Base-by-base conservation (phyloP, 1,284 basidiomycete genomes). In the Naganishia cerealis region DNA sequence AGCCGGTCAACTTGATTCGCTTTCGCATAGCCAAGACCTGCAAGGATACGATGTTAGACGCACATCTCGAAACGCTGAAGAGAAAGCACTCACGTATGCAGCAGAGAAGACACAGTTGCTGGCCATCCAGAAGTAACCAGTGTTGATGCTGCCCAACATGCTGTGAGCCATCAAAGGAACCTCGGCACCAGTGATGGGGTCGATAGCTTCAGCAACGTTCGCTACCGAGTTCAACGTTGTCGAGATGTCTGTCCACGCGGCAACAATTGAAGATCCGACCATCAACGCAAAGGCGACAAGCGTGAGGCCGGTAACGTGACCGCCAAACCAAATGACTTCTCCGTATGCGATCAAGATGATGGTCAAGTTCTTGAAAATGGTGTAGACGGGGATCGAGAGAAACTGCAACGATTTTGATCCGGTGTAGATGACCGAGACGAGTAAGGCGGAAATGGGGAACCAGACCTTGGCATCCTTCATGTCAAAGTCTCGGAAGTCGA, bases 331-430 rank as follows among this genome's bases (percentile, higher is more conserved):
- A 70, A 98, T 81, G 9, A 96, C 91, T 82, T 99, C 96, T 48
- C 96, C 96, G 78, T 99, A 98, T 5, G 96, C 94, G 76, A 99
- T 99, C 43, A 99, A 86, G 73, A 99, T 98, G 76, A 99, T 99
- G 36, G 96, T 97, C 74, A 99, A 79, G 79, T 99, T 99, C 83
- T 99, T 99, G 87, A 99, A 99, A 73, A 99, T 99, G 3, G 96
- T 94, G 81, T 94, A 94, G 36, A 95, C 88, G 0, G 93, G 93
- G 79, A 97, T 95, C 71, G 87, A 90, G 58, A 97, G 84, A 81
- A 87, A 92, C 91, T 95, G 94, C 91, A 99, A 84, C 76, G 92
- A 94, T 82, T 99, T 99, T 55, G 92, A 95, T 9, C 96, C 96
- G 0, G 96, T 98, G 81, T 97, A 99, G 79, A 99, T 99, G 61